Evolutionary conservation across 2,329 filamentous ascomycete genomes (phyloP), one percentile per base, ranked within the genome.

Genomic region (Emydomyces testavorans): DNA sequence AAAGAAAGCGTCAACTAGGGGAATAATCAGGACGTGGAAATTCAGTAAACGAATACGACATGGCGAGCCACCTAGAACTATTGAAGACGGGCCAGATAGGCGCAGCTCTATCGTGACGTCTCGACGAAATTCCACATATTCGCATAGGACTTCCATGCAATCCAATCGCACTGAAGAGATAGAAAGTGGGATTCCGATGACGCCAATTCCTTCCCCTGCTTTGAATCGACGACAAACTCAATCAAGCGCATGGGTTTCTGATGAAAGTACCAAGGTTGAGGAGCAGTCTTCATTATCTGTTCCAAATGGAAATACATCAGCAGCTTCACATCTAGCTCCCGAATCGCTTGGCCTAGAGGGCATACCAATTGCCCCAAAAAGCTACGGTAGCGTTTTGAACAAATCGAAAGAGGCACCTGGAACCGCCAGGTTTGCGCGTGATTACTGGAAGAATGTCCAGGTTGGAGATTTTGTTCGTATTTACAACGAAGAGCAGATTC

Each of bases 401-500:
- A 79, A 78, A 24, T 74, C 78, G 39, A 74, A 79, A 51, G 73
- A 78, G 11, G 70, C 76, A 0, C 72, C 78, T 3, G 84, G 83
- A 46, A 83, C 77, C 42, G 86, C 89, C 28, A 78, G 85, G 20
- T 98, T 98, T 68, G 90, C 94, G 65, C 85, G 83, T 57, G 89
- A 95, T 60, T 81, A 80, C 36, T 98, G 92, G 92, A 98, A 98
- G 68, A 94, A 81, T 58, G 76, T 98, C 11, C 82, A 89, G 58
- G 92, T 98, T 6, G 92, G 92, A 40, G 92, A 98, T 65, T 96
- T 94, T 66, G 83, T 98, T 47, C 86, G 93, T 56, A 78, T 98
- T 43, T 96, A 95, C 69, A 95, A 93, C 59, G 85, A 94, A 56
- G 92, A 98, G 60, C 88, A 94, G 57, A 79, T 98, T 20, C 93